Conservation (phyloP, 345 rosid species). For the Linum trigynum region DNA sequence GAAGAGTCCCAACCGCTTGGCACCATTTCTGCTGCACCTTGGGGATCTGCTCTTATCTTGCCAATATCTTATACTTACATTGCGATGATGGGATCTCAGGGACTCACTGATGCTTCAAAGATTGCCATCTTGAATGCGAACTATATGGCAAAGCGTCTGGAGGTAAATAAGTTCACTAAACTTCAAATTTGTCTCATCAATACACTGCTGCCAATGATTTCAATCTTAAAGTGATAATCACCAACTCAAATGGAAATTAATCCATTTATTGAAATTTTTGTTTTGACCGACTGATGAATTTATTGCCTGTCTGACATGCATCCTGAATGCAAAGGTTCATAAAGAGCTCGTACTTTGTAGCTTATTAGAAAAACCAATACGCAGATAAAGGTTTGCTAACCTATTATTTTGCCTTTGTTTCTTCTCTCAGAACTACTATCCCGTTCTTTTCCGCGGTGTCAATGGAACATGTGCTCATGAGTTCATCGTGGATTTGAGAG, state of each 20-base stretch:
- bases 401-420: constrained; percentile 3
- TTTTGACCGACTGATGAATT: neutral
- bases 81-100: constrained; percentile 98
- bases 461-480: constrained; percentile 96
- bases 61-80: constrained; percentile 89
- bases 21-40: constrained; percentile 92
- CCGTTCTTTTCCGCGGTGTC: constrained; percentile 87
- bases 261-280: neutral
- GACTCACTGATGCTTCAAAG: constrained; percentile 94
- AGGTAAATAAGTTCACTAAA: constrained; percentile 38
- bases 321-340: neutral
- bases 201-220: neutral
- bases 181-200: constrained; percentile 6
- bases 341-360: neutral
- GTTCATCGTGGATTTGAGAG: constrained; percentile 86
- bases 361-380: neutral
- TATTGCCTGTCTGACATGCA: constrained; percentile 1
- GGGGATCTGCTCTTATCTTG: constrained; percentile 98
- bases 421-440: constrained; percentile 56
- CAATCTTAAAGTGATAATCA: too few relatives aligned
- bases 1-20: constrained; percentile 64
- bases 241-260: neutral
- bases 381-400: neutral
- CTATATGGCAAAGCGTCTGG: constrained; percentile 98
- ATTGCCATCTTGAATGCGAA: constrained; percentile 91